Base-by-base conservation (phyloP, 2,329 filamentous ascomycete genomes). In the Fusarium newnesense region DNA sequence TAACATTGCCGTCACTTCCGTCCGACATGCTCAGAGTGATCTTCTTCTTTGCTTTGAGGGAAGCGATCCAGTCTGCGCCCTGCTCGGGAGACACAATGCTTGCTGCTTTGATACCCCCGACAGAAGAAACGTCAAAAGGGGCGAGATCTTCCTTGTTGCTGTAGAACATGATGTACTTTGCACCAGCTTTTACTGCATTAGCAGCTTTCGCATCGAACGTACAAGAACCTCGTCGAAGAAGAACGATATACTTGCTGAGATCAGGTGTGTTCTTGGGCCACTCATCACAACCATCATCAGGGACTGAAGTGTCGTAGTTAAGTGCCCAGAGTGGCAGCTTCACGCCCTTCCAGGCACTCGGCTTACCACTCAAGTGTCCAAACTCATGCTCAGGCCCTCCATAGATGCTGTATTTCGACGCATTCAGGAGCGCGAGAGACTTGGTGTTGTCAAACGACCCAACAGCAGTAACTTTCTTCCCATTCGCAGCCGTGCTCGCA, bases 131-230 rank as follows among this genome's bases (percentile, higher is more conserved):
- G 42, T 83, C 79, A 16, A 83, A 81, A 12, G 75, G 69, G 9
- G 77, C 70, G 6, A 84, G 81, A 19, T 80, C 82, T 11, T 74
- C 70, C 24, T 58, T 69, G 70, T 88, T 89, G 83, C 91, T 91
- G 80, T 91, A 92, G 75, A 90, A 82, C 72, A 92, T 80, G 60
- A 92, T 80, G 71, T 91, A 90, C 76, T 87, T 86, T 56, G 89
- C 90, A 16, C 90, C 90, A 54, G 84, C 84, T 11, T 83, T 84
- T 5, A 82, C 85, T 9, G 87, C 87, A 65, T 89, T 88, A 44
- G 81, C 76, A 4, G 85, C 85, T 81, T 92, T 91, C 18, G 84
- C 74, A 5, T 83, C 81, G 66, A 90, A 91, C 0, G 84, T 84
- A 78, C 90, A 92, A 13, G 81, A 85, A 54, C 90, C 90, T 30